Evolutionary conservation across 768 basidiomycete genomes (phyloP).

Genomic region (Naganishia randhawae): DNA sequence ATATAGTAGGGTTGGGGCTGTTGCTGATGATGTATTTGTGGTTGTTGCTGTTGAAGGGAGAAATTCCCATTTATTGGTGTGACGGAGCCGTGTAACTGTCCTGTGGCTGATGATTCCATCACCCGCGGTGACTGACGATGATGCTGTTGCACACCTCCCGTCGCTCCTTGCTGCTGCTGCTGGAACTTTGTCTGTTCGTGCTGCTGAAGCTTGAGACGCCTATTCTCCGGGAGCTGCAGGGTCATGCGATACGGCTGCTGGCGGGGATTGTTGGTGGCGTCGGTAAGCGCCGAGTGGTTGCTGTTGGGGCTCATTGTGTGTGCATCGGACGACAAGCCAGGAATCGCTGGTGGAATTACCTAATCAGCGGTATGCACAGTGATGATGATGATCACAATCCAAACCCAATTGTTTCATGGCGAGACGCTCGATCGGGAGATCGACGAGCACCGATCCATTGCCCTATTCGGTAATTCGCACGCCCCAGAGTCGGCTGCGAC

Average conservation of each 20-base stretch:
- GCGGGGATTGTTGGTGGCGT: background rate
- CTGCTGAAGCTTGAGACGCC: constrained; percentile 25
- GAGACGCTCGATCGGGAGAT: constrained; percentile 15
- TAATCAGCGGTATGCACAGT: background rate
- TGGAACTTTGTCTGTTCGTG: constrained; percentile 21
- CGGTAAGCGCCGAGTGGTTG: background rate
- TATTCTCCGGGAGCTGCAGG: constrained; percentile 23
- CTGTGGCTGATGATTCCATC: background rate
- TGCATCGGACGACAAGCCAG: constrained; percentile 4
- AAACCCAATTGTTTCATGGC: background rate
- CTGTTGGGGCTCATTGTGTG: constrained; percentile 10
- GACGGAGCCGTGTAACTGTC: constrained; percentile 4
- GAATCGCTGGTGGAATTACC: constrained; percentile 13
- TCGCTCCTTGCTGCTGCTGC: background rate
- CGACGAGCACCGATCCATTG: constrained; percentile 2
- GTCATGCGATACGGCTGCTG: constrained; percentile 14
- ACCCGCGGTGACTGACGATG: background rate
- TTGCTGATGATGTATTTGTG: background rate
- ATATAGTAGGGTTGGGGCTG: background rate
- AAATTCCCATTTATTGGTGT: background rate
- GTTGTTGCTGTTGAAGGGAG: background rate
- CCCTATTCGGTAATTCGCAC: background rate
- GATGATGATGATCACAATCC: background rate
- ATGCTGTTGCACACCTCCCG: background rate
- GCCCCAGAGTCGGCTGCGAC: constrained; percentile 11